Evolutionary conservation across 169 alveolate genomes (phyloP).

Genomic region (Babesia caballi): DNA sequence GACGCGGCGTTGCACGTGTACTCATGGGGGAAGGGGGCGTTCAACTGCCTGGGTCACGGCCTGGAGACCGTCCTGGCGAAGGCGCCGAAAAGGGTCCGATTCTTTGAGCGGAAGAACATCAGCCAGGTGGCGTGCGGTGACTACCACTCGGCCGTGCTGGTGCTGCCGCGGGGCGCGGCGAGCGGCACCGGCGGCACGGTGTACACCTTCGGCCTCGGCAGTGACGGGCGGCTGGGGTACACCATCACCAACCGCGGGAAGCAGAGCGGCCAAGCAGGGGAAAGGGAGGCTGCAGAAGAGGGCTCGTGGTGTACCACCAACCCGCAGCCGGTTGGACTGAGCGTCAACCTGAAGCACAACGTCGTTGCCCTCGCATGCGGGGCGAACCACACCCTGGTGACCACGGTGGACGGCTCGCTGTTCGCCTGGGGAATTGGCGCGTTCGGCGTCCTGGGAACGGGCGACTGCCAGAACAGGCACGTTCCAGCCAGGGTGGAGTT

Average conservation of each 20-base stretch:
- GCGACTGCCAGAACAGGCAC: constrained; percentile 58
- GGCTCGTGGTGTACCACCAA: constrained; percentile 78
- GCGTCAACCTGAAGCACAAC: constrained; percentile 50
- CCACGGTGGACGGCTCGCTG: constrained; percentile 70
- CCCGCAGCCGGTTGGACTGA: constrained; percentile 72
- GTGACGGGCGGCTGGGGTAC: constrained; percentile 76
- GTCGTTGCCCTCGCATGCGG: constrained; percentile 79
- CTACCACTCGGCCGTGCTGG: constrained; percentile 70
- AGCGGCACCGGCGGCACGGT: constrained; percentile 68
- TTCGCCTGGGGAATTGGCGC: constrained; percentile 80
- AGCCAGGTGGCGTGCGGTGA: constrained; percentile 67
- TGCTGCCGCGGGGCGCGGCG: constrained; percentile 38
- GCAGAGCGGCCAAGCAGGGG: not conserved
- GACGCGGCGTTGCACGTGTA: constrained; percentile 31
- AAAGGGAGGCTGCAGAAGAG: constrained; percentile 21
- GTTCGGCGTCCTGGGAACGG: constrained; percentile 82
- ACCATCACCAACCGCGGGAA: constrained; percentile 5
- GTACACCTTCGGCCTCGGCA: constrained; percentile 78
- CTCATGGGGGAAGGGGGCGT: constrained; percentile 60
- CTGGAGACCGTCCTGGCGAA: constrained; percentile 44
- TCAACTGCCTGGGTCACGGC: constrained; percentile 73
- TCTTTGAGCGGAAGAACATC: constrained; percentile 62
- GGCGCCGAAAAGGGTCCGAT: constrained; percentile 52
- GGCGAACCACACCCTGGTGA: constrained; percentile 75
- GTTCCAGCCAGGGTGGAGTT: constrained; percentile 70